Base-by-base conservation (phyloP, 768 basidiomycete genomes). In the Coprinopsis cinerea region DNA sequence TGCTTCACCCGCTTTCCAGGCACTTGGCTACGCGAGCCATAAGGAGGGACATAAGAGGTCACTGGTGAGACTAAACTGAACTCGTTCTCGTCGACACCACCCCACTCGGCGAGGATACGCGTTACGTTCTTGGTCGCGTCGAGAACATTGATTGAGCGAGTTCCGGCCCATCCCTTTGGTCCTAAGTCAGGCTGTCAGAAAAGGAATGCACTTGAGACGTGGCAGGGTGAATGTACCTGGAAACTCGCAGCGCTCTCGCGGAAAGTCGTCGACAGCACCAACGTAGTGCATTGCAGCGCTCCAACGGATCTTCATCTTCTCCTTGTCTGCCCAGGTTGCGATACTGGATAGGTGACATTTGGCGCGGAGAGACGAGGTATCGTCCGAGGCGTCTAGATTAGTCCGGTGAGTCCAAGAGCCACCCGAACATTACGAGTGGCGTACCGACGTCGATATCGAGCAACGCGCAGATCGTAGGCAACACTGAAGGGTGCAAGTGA, bases 241-340 rank as follows among this genome's bases (percentile, higher is more conserved):
- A 66, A 91, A 96, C 5, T 69, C 67, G 60, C 95, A 99, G 1
- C 72, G 72, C 41, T 84, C 69, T 0, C 82, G 73, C 0, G 95
- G 95, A 57, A 88, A 74, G 65, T 98, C 94, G 51, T 77, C 83
- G 3, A 77, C 58, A 1, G 84, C 83, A 47, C 81, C 82, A 40
- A 92, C 70, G 63, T 89, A 93, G 67, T 92, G 89, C 57, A 90
- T 63, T 0, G 83, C 64, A 0, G 75, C 82, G 4, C 86, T 87
- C 85, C 85, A 90, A 28, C 80, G 77, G 71, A 82, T 83, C 57
- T 68, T 70, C 55, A 62, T 71, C 45, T 82, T 78, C 39, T 84
- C 64, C 37, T 69, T 69, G 67, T 97, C 93, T 0, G 95, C 92
- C 95, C 95, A 99, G 0, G 87, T 67, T 0, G 95, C 85, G 43